phyloP scores from a whole-genome alignment of 2,329 filamentous ascomycete species.

The Neofusicoccum cordaticola region DNA sequence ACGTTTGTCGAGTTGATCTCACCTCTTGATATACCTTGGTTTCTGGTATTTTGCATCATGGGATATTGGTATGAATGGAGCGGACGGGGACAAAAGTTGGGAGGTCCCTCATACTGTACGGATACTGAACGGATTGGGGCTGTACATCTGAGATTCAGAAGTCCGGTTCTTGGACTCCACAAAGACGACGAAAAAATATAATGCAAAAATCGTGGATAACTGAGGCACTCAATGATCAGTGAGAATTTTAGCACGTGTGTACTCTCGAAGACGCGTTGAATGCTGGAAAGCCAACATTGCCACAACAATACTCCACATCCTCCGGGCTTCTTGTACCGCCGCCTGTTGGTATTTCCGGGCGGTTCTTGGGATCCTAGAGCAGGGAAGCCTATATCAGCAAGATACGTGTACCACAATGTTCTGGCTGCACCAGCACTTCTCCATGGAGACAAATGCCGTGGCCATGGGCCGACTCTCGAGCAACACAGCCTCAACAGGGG shows the following conservation, averaged over 20 bases:
- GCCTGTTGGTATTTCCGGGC: no score
- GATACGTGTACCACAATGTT: no score
- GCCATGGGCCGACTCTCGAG: no score
- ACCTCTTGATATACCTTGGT: conserved; percentile 2
- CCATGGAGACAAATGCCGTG: no score
- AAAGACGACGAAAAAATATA: not conserved
- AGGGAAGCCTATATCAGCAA: no score
- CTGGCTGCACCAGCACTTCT: no score
- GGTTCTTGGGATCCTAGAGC: no score
- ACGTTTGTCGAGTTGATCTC: not conserved
- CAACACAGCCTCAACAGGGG: no score
- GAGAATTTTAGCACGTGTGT: not conserved
- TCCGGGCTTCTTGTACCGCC: no score
- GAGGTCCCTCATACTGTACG: not conserved
- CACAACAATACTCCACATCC: no score
- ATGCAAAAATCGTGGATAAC: not conserved
- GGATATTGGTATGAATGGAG: not conserved
- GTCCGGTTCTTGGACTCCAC: not conserved
- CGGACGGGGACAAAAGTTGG: not conserved
- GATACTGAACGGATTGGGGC: not conserved
- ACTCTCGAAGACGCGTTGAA: no score
- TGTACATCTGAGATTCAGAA: not conserved
- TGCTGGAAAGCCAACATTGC: no score
- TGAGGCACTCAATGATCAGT: not conserved
- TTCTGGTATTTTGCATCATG: not conserved